Percentiles rank a stretch among this genome's conserved stretches.
phyloP scores from a whole-genome alignment of 2,329 filamentous ascomycete genomes.

The Simplicillium sp. region DNA sequence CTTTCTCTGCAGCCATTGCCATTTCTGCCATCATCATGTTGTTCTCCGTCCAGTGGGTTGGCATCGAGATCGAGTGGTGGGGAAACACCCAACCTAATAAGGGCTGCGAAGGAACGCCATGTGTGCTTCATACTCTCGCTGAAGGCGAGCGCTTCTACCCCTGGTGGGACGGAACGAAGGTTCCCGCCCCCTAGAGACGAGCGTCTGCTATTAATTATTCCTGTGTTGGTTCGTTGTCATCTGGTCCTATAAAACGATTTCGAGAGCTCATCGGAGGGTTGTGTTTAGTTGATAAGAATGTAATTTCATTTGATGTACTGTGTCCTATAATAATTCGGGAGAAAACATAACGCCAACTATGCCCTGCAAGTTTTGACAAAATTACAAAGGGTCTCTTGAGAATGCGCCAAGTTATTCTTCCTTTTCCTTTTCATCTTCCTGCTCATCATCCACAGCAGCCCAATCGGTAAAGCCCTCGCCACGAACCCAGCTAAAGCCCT shows the following conservation, averaged over 20 bases:
- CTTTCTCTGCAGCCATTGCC: conserved; percentile 33
- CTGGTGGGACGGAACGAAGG: conserved; percentile 14
- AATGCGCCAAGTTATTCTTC: conserved; percentile 13
- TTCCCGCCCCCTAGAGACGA: conserved; percentile 10
- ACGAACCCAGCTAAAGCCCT: conserved; percentile 62
- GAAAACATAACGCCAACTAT: no score
- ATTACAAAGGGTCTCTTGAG: no score
- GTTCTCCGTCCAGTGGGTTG: conserved; percentile 33
- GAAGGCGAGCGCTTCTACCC: conserved; percentile 17
- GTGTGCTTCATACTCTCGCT: conserved; percentile 12
- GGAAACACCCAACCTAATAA: conserved; percentile 23
- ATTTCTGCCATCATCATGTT: conserved; percentile 37
- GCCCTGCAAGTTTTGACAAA: no score
- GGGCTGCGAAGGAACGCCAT: conserved; percentile 15
- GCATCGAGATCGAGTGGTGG: conserved; percentile 32
- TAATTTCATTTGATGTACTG: no score
- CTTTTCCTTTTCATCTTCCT: conserved; percentile 27
- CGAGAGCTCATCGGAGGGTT: no score
- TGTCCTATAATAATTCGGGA: no score
- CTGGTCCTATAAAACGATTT: no score
- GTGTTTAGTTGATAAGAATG: no score
- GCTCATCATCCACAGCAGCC: conserved; percentile 40
- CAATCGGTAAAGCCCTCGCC: conserved; percentile 71
- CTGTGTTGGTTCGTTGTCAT: neutral
- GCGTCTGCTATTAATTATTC: neutral